A percentile compares a stretch with the other conserved stretches of the same genome.
phyloP scores from a whole-genome alignment of 495 filamentous ascomycete species.

The Podospora conica region DNA sequence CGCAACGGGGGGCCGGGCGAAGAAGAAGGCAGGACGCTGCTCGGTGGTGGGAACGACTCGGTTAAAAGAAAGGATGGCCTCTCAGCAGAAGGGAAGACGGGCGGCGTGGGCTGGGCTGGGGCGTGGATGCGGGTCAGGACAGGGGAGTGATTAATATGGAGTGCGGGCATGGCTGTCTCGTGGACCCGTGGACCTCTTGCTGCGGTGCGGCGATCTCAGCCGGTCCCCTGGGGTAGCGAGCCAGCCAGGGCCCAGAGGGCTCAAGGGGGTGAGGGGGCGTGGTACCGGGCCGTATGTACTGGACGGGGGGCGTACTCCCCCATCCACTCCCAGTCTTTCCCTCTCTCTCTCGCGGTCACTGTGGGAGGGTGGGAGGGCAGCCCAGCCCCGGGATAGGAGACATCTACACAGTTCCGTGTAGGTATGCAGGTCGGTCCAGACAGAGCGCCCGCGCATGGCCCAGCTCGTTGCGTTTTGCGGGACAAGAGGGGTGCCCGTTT shows the following conservation, averaged over 20 bases:
- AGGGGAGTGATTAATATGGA: constrained; percentile 20
- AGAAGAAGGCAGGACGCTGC: constrained; percentile 8
- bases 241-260: not conserved
- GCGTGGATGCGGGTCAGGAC: constrained; percentile 13
- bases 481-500: constrained; percentile 15
- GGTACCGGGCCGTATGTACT: not conserved
- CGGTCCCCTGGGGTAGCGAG: constrained; percentile 10
- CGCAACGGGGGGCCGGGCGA: constrained; percentile 19
- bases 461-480: not conserved
- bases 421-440: too few relatives aligned
- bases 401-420: too few relatives aligned
- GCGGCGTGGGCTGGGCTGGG: constrained; percentile 1
- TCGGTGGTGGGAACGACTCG: constrained; percentile 15
- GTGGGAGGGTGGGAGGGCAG: not conserved
- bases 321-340: not conserved
- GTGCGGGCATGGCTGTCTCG: constrained; percentile 23
- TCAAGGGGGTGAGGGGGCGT: not conserved
- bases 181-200: constrained; percentile 5
- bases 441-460: not conserved
- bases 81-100: constrained; percentile 1
- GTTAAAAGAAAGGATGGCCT: constrained; percentile 12
- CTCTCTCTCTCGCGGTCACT: not conserved
- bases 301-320: not conserved
- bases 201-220: constrained; percentile 21
- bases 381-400: not conserved